These are phyloP conservation scores for Kodamaea laetipori DNA, from an alignment of 805 yeast species.

Conservation along the genomic window DNA sequence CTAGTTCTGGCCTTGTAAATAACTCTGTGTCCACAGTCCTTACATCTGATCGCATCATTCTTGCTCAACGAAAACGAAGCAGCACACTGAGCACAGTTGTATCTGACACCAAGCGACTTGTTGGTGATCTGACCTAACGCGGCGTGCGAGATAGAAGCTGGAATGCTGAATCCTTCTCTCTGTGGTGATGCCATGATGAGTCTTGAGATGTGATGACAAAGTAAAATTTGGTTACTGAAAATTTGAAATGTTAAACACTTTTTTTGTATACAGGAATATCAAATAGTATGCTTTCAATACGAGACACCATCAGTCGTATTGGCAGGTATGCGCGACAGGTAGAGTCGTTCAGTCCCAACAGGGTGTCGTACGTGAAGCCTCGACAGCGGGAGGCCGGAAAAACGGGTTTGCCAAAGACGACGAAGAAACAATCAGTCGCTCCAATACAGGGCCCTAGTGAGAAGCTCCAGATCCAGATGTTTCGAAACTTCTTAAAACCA, in stretches of 20 bases:
- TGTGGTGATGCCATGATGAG: constrained; percentile 47
- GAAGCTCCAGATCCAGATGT: constrained; percentile 22
- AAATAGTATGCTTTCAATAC: constrained; percentile 30
- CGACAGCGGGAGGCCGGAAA: not conserved
- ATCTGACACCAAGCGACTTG: constrained; percentile 79
- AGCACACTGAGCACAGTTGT: constrained; percentile 96
- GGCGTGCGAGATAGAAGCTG: constrained; percentile 68
- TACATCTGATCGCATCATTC: constrained; percentile 96
- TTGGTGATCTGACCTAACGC: constrained; percentile 77
- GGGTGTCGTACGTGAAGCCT: not conserved
- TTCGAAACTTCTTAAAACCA: constrained; percentile 38
- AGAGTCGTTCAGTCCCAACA: constrained; percentile 18
- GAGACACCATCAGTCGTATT: constrained; percentile 37
- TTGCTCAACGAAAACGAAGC: constrained; percentile 82
- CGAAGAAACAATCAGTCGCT: not conserved
- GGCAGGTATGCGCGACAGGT: constrained; percentile 33
- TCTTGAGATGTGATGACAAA: constrained; percentile 11
- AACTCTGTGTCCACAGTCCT: constrained; percentile 98
- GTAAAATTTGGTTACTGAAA: constrained; percentile 3
- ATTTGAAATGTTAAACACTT: not conserved
- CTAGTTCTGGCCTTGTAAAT: constrained; percentile 95
- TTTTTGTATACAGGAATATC: constrained; percentile 8
- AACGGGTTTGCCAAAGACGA: not conserved
- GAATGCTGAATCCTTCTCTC: constrained; percentile 89
- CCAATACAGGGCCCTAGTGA: constrained; percentile 11